A percentile compares a stretch with the other conserved stretches of the same genome.
Evolutionary conservation across 352 stramenopile genomes (phyloP).

Genomic region (Globisporangium uncinulatum): DNA sequence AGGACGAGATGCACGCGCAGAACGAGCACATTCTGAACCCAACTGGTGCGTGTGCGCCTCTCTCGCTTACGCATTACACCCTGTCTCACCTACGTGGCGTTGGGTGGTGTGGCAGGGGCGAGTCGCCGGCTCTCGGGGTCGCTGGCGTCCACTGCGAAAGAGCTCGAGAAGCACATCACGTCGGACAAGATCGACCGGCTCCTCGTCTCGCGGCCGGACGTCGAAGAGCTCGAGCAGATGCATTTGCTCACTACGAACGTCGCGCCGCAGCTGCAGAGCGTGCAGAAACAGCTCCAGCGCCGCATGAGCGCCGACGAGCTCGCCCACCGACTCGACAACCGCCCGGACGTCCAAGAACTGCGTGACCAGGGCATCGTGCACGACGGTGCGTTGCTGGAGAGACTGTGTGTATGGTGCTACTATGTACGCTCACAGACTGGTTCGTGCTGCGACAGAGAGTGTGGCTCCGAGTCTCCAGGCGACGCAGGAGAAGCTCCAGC

Average conservation of each 20-base stretch:
- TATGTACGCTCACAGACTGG: not conserved
- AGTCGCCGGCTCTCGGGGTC: constrained; percentile 30
- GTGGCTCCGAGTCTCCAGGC: constrained; percentile 76
- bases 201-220: constrained; percentile 49
- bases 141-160: constrained; percentile 37
- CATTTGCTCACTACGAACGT: constrained; percentile 53
- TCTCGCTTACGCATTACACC: not conserved
- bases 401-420: not conserved
- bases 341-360: constrained; percentile 70
- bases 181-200: constrained; percentile 69
- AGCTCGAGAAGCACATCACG: constrained; percentile 44
- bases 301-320: constrained; percentile 75
- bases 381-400: constrained; percentile 21
- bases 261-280: constrained; percentile 49
- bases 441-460: constrained; percentile 20
- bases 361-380: constrained; percentile 64
- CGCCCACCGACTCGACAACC: constrained; percentile 52
- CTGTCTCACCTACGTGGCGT: not conserved
- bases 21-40: constrained; percentile 54
- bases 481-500: constrained; percentile 71
- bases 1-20: constrained; percentile 41
- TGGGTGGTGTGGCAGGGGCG: constrained; percentile 12
- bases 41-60: constrained; percentile 10
- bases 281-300: constrained; percentile 71
- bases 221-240: constrained; percentile 44